These are phyloP conservation scores for Hypoxylon crocopeplum DNA, from an alignment of 495 filamentous ascomycete species.

Conservation along the genomic window DNA sequence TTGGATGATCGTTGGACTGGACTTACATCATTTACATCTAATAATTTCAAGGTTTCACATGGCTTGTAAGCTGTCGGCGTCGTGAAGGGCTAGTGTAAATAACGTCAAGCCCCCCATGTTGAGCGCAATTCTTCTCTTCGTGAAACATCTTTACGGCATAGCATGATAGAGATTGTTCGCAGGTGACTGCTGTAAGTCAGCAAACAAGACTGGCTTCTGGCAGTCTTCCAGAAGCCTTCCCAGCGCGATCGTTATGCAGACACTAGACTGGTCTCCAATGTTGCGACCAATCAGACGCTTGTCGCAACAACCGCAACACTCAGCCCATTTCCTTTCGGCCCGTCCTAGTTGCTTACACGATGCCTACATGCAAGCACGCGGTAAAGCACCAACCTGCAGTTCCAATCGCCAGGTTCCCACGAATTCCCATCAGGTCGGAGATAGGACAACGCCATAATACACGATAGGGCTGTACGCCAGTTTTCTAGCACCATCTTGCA, in stretches of 20 bases:
- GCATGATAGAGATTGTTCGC: background rate
- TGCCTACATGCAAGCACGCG: no score
- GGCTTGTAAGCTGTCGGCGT: background rate
- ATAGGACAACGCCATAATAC: no score
- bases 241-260: slow-evolving; percentile 1
- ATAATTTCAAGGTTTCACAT: background rate
- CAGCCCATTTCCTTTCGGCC: slow-evolving; percentile 15
- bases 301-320: background rate
- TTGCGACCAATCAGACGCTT: slow-evolving; percentile 7
- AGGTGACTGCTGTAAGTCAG: background rate
- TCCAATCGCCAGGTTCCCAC: no score
- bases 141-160: background rate
- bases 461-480: no score
- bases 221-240: slow-evolving; percentile 17
- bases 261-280: background rate
- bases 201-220: slow-evolving; percentile 4
- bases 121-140: background rate
- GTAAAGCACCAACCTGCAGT: no score
- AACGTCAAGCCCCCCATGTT: slow-evolving; percentile 12
- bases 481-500: background rate
- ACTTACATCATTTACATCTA: background rate
- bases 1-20: no score
- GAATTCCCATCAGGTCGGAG: no score
- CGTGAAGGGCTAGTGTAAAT: slow-evolving; percentile 12
- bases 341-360: slow-evolving; percentile 14